Base-by-base conservation (phyloP, 495 filamentous ascomycete genomes). In the Aspergillus affinis region DNA sequence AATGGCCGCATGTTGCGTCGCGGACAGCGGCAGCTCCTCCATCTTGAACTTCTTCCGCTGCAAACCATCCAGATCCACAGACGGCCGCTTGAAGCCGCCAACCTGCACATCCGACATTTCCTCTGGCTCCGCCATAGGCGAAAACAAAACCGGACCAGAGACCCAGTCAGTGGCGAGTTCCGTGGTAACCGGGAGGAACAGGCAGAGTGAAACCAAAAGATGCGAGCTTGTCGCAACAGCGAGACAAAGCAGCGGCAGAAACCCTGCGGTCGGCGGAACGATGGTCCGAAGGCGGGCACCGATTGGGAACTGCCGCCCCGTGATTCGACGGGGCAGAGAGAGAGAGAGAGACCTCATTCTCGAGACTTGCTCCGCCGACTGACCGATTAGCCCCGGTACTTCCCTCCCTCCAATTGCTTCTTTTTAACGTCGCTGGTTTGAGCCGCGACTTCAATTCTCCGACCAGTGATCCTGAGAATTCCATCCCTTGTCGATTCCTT, bases 1-100 rank as follows among this genome's bases (percentile, higher is more conserved):
- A 57, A 97, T 92, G 0, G 88, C 85, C 0, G 81, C 80, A 57
- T 90, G 84, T 55, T 92, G 90, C 30, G 84, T 81, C 19, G 85
- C 83, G 26, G 87, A 81, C 20, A 96, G 75, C 6, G 92, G 92
- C 4, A 97, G 79, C 57, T 96, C 92, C 2, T 90, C 90, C 17
- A 88, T 83, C 75, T 93, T 95, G 77, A 92, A 88, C 65, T 88
- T 90, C 75, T 82, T 89, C 72, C 72, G 82, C 64, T 74, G 77
- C 18, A 76, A 65, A 47, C 66, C 71, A 26, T 70, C 75, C 41
- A 74, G 71, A 21, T 77, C 77, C 45, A 72, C 50, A 20, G 65
- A 65, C 20, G 65, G 61, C 46, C 70, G 66, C 55, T 73, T 72
- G 2, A 61, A 45, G 51, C 65, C 61, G 17, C 62, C 52, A 21